These are phyloP conservation scores for Lachancea dasiensis DNA, from an alignment of 805 yeast genomes.

Conservation along the genomic window DNA sequence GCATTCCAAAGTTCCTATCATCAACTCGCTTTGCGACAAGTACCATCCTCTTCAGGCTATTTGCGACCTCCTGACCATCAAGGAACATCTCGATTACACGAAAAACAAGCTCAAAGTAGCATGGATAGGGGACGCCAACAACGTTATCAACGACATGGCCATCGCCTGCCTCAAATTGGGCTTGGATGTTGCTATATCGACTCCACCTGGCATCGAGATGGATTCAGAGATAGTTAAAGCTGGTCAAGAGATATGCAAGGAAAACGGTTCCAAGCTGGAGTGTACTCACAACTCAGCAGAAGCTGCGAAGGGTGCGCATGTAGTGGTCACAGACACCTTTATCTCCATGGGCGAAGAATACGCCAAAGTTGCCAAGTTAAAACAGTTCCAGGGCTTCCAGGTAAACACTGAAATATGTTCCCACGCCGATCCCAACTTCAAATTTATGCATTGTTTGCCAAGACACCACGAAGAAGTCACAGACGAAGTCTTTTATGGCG, in stretches of 20 bases:
- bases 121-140: slow-evolving; percentile 97
- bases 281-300: slow-evolving; percentile 64
- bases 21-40: slow-evolving; percentile 87
- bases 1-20: slow-evolving; percentile 83
- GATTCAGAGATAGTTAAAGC: slow-evolving; percentile 46
- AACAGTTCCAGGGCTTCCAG: slow-evolving; percentile 84
- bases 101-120: slow-evolving; percentile 63
- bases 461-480: slow-evolving; percentile 91
- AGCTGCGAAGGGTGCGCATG: slow-evolving; percentile 70
- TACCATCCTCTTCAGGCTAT: slow-evolving; percentile 96
- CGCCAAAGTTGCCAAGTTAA: slow-evolving; percentile 62
- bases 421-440: slow-evolving; percentile 65
- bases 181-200: slow-evolving; percentile 75
- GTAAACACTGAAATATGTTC: slow-evolving; percentile 60
- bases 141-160: slow-evolving; percentile 89
- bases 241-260: slow-evolving; percentile 49
- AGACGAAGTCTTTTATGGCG: slow-evolving; percentile 86
- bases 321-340: slow-evolving; percentile 94
- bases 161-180: slow-evolving; percentile 83
- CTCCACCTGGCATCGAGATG: slow-evolving; percentile 70
- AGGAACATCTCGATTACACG: slow-evolving; percentile 58
- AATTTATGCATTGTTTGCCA: slow-evolving; percentile 97
- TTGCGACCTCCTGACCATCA: slow-evolving; percentile 81
- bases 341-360: slow-evolving; percentile 96
- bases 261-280: slow-evolving; percentile 47